Evolutionary conservation across 495 filamentous ascomycete species (phyloP).

Genomic region (Aspergillus sclerotiicarbonarius): DNA sequence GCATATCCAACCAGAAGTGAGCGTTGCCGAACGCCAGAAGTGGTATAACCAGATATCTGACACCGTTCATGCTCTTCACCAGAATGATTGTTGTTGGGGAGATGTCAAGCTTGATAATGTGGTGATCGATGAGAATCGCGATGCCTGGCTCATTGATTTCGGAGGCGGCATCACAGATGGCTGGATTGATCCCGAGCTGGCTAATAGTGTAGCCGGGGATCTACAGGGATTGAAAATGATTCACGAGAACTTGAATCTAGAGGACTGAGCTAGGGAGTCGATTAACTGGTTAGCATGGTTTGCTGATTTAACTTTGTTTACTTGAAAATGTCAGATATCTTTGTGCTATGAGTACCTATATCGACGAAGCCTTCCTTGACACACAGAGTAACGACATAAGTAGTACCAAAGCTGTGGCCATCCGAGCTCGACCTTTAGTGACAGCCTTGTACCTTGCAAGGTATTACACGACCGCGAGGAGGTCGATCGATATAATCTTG

Average conservation of each 20-base stretch:
- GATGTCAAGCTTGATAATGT: conserved; percentile 1
- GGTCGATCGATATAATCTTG: too few relatives aligned
- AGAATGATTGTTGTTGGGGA: background rate
- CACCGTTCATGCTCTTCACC: background rate
- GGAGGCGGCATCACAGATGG: background rate
- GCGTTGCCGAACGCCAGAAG: background rate
- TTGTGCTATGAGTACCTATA: too few relatives aligned
- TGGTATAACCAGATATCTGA: conserved; percentile 7
- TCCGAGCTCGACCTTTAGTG: too few relatives aligned
- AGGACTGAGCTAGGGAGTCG: too few relatives aligned
- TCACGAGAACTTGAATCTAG: background rate
- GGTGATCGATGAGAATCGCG: background rate
- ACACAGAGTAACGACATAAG: too few relatives aligned
- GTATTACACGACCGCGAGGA: too few relatives aligned
- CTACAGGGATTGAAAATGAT: conserved; percentile 1
- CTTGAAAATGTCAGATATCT: too few relatives aligned
- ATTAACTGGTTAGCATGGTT: too few relatives aligned
- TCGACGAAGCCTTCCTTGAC: too few relatives aligned
- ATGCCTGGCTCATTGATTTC: conserved; percentile 9
- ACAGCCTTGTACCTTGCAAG: too few relatives aligned
- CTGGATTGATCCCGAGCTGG: background rate
- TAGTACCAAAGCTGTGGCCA: too few relatives aligned
- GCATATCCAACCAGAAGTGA: background rate
- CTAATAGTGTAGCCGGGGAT: background rate
- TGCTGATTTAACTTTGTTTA: too few relatives aligned